Base-by-base conservation (phyloP, 75 land plant species). In the Picea glauca region DNA sequence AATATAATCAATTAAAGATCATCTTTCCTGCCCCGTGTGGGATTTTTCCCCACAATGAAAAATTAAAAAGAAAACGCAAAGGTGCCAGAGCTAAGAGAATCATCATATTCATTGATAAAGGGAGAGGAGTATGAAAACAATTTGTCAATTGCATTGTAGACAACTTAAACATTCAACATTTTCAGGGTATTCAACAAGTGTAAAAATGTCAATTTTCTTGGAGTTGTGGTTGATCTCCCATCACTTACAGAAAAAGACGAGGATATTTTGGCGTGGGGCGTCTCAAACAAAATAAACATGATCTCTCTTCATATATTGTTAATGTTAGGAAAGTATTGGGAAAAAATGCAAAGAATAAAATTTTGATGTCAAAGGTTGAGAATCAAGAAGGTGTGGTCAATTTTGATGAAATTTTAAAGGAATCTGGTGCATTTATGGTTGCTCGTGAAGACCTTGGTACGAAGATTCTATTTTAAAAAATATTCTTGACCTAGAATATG, bases 381-480 rank as follows among this genome's bases (percentile, higher is more conserved):
- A 87, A 87, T 72, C 93, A 91, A 72, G 93, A 88, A 77, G 93
- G 93, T 20, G 83, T 91, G 32, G 84, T 85, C 33, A 91, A 91
- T 80, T 91, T 91, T 81, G 93, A 91, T 76, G 91, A 87, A 33
- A 89, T 91, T 77, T 80, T 91, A 59, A 81, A 75, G n/a, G 84
- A 91, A 46, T 79, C 91, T 46, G 91, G 89, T 83, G 91, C 91
- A 76, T 83, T 89, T 54, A 91, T 91, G 93, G 93, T 91, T 4
- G 91, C 91, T 2, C 64, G 91, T 33, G 93, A 91, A 68, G 91
- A 91, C 73, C 77, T 91, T 54, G 93, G 93, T 60, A 91, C 89
- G 93, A 91, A 91, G 77, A 91, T 91, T 35, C 93, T 91, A n/a
- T 80, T 90, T 58, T 91, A 91, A 59, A 91, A 89, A 78, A 91